Evolutionary conservation across 2,329 filamentous ascomycete genomes (phyloP).

Genomic region (Cytospora mali): DNA sequence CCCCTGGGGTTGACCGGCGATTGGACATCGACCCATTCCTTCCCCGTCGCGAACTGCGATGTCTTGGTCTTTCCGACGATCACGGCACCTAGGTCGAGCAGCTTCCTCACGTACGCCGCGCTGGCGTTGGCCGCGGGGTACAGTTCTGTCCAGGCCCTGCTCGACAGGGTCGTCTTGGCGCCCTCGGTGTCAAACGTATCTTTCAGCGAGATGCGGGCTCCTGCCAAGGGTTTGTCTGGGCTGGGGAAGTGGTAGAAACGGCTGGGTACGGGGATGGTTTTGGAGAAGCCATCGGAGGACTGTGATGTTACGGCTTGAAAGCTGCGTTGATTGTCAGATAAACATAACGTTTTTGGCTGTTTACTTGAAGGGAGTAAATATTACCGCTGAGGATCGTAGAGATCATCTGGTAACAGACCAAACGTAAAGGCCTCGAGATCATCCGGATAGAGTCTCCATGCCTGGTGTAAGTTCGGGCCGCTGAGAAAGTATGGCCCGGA

Average conservation of each 20-base stretch:
- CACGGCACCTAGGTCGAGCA: conserved; percentile 63
- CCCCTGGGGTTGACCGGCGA: conserved; percentile 37
- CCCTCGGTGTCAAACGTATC: conserved; percentile 47
- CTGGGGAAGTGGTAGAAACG: conserved; percentile 19
- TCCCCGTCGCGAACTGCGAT: conserved; percentile 42
- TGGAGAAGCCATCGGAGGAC: conserved; percentile 33
- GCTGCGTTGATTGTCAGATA: conserved; percentile 29
- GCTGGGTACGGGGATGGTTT: conserved; percentile 29
- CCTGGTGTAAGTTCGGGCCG: conserved; percentile 45
- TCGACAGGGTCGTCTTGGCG: conserved; percentile 58
- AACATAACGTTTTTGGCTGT: neutral
- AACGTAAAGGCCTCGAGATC: conserved; percentile 40
- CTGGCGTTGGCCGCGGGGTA: conserved; percentile 50
- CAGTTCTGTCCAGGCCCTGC: conserved; percentile 58
- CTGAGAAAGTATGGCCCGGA: conserved; percentile 47
- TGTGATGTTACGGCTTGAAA: conserved; percentile 37
- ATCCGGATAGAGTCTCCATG: conserved; percentile 46
- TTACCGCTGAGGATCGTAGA: conserved; percentile 28
- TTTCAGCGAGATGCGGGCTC: conserved; percentile 41
- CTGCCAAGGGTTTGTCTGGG: conserved; percentile 39
- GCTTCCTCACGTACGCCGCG: conserved; percentile 52
- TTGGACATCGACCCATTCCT: conserved; percentile 33
- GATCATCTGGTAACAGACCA: conserved; percentile 43
- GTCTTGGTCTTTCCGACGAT: conserved; percentile 57
- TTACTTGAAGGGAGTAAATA: neutral